A percentile compares a stretch with the other conserved stretches of the same genome.
These are phyloP conservation scores for Leonotis leonurus DNA, from an alignment of 257 asterid genomes.

Conservation along the genomic window DNA sequence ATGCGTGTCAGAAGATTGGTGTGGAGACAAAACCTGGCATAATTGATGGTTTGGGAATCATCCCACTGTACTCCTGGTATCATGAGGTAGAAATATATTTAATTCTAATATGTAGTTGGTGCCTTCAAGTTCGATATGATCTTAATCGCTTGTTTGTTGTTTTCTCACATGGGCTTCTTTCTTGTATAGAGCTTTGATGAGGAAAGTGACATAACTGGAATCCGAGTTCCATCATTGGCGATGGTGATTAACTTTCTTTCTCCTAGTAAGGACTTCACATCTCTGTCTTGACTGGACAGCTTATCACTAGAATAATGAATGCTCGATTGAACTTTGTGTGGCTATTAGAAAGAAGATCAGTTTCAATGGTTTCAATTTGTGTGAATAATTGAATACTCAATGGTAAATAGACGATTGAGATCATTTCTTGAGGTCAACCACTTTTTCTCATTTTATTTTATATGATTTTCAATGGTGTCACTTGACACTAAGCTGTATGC, in stretches of 20 bases:
- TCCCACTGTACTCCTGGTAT: slow-evolving; percentile 85
- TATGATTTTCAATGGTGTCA: neutral
- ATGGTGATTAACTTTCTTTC: slow-evolving; percentile 91
- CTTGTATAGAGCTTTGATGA: slow-evolving; percentile 66
- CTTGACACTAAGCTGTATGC: neutral
- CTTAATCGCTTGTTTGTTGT: slow-evolving; percentile 3
- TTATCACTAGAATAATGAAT: neutral
- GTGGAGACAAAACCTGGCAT: slow-evolving; percentile 62
- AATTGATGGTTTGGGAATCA: slow-evolving; percentile 58
- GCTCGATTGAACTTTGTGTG: neutral
- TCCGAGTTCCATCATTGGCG: slow-evolving; percentile 72
- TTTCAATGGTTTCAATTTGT: too few species aligned
- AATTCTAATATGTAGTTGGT: neutral
- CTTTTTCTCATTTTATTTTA: neutral
- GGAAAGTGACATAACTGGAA: slow-evolving; percentile 67
- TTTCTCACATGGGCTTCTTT: neutral
- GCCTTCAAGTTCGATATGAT: slow-evolving; percentile 5
- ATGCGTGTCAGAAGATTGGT: slow-evolving; percentile 50
- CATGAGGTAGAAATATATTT: slow-evolving; percentile 58
- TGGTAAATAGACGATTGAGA: too few species aligned
- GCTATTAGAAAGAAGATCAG: neutral
- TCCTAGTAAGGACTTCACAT: slow-evolving; percentile 55
- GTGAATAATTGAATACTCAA: too few species aligned
- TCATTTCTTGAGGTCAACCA: neutral
- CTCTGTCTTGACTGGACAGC: slow-evolving; percentile 25